Evolutionary conservation across 495 filamentous ascomycete species (phyloP).

Genomic region (Tuber borchii): DNA sequence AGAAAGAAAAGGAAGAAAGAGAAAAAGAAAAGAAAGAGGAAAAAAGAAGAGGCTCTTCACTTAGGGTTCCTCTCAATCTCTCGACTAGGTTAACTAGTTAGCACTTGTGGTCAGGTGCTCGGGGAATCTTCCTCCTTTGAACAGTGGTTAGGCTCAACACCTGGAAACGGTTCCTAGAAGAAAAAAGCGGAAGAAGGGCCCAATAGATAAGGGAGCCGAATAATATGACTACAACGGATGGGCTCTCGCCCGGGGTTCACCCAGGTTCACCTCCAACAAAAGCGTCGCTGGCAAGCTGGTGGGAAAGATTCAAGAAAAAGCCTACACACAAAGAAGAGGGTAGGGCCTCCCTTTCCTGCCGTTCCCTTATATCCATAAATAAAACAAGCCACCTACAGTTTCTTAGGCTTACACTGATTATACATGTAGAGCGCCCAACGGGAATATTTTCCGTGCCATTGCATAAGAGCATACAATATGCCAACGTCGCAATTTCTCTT

Average conservation of each 20-base stretch:
- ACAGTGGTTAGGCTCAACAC: neutral
- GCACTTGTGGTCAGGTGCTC: neutral
- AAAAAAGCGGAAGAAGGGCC: constrained; percentile 3
- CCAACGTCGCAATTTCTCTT: constrained; percentile 96
- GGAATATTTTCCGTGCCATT: constrained; percentile 90
- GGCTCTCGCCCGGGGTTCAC: constrained; percentile 14
- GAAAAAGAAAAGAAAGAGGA: neutral
- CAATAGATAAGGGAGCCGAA: constrained; percentile 18
- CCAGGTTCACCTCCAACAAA: constrained; percentile 55
- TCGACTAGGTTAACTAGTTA: neutral
- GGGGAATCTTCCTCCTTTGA: neutral
- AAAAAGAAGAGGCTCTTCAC: constrained; percentile 2
- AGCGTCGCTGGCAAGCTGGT: constrained; percentile 65
- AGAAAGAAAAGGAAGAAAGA: constrained; percentile 7
- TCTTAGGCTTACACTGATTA: constrained; percentile 12
- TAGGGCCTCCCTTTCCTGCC: neutral
- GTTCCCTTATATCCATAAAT: neutral
- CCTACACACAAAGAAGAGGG: constrained; percentile 54
- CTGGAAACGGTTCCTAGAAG: neutral
- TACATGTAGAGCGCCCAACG: constrained; percentile 18
- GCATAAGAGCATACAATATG: constrained; percentile 90
- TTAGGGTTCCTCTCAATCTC: neutral
- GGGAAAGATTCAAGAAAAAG: constrained; percentile 65
- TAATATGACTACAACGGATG: constrained; percentile 20
- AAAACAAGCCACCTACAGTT: neutral